Evolutionary conservation across 768 basidiomycete genomes (phyloP).

Genomic region (Naematelia aurantialba): DNA sequence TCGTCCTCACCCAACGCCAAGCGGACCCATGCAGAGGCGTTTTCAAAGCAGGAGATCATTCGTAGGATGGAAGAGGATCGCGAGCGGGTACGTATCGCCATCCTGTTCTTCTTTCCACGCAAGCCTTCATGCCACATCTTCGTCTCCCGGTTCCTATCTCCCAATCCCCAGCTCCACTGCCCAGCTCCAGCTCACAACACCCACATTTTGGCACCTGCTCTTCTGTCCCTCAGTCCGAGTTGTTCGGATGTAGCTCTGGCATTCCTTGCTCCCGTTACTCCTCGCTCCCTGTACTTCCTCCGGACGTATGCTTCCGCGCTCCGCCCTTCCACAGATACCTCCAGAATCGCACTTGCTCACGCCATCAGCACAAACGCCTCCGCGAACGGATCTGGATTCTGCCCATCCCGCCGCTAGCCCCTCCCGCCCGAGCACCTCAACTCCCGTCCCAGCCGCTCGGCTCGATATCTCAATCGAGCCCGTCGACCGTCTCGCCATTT

Average conservation of each 20-base stretch:
- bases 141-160: background rate
- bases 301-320: no score
- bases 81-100: conserved; percentile 61
- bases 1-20: conserved; percentile 18
- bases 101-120: conserved; percentile 2
- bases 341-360: background rate
- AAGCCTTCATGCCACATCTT: conserved; percentile 5
- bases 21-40: conserved; percentile 38
- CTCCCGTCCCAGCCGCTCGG: conserved; percentile 13
- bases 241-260: background rate
- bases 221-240: background rate
- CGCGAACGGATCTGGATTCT: conserved; percentile 78
- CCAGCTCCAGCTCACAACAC: background rate
- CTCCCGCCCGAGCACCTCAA: conserved; percentile 4
- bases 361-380: conserved; percentile 67
- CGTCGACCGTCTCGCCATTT: conserved; percentile 46
- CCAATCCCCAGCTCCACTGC: background rate
- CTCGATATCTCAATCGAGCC: conserved; percentile 12
- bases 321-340: no score
- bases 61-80: conserved; percentile 88
- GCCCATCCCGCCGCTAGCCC: conserved; percentile 46
- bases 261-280: background rate
- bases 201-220: background rate
- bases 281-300: background rate
- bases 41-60: conserved; percentile 68